Percentiles rank a stretch among this genome's conserved stretches.
These are phyloP conservation scores for Acarospora socialis DNA, from an alignment of 2,329 filamentous ascomycete genomes.

Conservation along the genomic window DNA sequence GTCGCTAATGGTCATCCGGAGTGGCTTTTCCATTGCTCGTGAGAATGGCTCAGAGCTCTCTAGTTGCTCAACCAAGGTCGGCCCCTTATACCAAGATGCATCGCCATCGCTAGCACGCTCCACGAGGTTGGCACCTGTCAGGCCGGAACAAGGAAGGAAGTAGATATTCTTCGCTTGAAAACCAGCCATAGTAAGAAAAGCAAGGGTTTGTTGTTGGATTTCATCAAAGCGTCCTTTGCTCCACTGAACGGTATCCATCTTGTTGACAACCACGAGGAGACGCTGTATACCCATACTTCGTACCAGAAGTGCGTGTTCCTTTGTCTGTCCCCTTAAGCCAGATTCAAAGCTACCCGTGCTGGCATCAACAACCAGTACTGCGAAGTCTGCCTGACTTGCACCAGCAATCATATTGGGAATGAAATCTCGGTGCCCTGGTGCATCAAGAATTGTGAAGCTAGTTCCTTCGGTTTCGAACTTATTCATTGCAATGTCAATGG, in stretches of 20 bases:
- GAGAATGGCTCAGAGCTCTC: constrained; percentile 65
- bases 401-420: constrained; percentile 99
- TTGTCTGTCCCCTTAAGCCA: constrained; percentile 82
- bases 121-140: constrained; percentile 77
- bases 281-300: constrained; percentile 82
- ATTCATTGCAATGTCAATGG: constrained; percentile 91
- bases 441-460: constrained; percentile 85
- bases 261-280: constrained; percentile 86
- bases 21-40: constrained; percentile 58
- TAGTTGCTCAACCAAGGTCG: constrained; percentile 68
- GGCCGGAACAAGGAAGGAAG: constrained; percentile 80
- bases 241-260: constrained; percentile 81
- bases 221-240: constrained; percentile 68
- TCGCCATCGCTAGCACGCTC: constrained; percentile 35
- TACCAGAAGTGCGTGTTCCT: constrained; percentile 80
- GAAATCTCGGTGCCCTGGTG: constrained; percentile 88
- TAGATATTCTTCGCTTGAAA: constrained; percentile 70
- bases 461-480: constrained; percentile 82
- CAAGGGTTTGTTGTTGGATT: constrained; percentile 67
- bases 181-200: constrained; percentile 68
- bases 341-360: constrained; percentile 85
- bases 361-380: constrained; percentile 84
- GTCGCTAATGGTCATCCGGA: constrained; percentile 78
- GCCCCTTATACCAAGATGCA: constrained; percentile 65
- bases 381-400: constrained; percentile 89